Evolutionary conservation across 1,284 basidiomycete genomes (phyloP).

Genomic region (Trichosporon sp.): DNA sequence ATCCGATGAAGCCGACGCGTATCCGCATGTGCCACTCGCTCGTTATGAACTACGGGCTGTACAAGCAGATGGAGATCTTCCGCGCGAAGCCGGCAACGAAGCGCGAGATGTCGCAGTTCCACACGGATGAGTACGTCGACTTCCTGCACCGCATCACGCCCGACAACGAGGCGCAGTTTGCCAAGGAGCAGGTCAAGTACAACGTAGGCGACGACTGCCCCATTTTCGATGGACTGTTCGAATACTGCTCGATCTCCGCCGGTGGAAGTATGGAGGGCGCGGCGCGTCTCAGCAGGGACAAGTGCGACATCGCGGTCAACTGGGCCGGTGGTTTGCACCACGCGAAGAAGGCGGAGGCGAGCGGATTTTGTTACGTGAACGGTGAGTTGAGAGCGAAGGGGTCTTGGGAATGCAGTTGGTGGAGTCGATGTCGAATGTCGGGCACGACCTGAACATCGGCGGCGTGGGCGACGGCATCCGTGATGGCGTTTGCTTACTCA

Average conservation of each 20-base stretch:
- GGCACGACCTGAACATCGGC: too few species aligned
- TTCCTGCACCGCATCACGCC: conserved; percentile 80
- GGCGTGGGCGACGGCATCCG: too few species aligned
- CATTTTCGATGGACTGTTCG: conserved; percentile 95
- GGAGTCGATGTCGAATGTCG: too few species aligned
- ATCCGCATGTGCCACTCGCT: conserved; percentile 99
- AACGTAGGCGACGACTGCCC: conserved; percentile 95
- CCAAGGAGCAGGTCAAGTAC: conserved; percentile 93
- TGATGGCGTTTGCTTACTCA: too few species aligned
- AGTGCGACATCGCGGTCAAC: conserved; percentile 97
- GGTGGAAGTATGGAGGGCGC: conserved; percentile 99
- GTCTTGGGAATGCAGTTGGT: too few species aligned
- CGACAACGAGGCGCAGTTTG: conserved; percentile 77
- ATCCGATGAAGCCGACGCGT: conserved; percentile 85
- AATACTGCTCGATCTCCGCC: conserved; percentile 97
- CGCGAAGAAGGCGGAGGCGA: conserved; percentile 97
- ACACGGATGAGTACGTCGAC: conserved; percentile 90
- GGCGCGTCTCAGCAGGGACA: conserved; percentile 87
- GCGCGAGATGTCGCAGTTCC: conserved; percentile 94
- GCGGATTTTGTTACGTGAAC: conserved; percentile 98
- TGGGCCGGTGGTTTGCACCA: conserved; percentile 98
- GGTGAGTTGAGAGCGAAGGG: conserved; percentile 55
- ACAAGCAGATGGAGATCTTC: conserved; percentile 97
- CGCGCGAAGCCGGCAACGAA: conserved; percentile 98
- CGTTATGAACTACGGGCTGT: conserved; percentile 98